Evolutionary conservation across 2,329 filamentous ascomycete species (phyloP), one percentile per base, ranked within the genome.

Genomic region (Phialophora tarda): DNA sequence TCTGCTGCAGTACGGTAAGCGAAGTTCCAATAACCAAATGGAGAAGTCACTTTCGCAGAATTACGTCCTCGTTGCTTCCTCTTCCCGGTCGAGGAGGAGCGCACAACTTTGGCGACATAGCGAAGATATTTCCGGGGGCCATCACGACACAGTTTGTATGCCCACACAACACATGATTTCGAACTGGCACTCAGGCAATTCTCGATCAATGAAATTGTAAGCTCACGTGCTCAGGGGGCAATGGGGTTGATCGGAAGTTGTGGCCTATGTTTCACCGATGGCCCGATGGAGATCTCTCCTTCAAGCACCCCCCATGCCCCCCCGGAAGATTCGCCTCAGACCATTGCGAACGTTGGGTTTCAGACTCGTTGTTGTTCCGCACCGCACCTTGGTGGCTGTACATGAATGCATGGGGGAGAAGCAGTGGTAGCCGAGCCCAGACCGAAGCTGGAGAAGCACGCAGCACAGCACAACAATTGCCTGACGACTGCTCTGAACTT

Each of bases 251-350:
- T 41, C 59, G 59, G 59, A 59, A 30, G 21, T 59, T 23, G 26
- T 48, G 4, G 24, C 24, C 38, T 11, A 10, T 34, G 57, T 59
- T 59, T 59, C 57, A 50, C 57, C 57, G 57, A 59, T 21, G 12
- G 17, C 44, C 24, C 34, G 57, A 48, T 8, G 41, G 14, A 32
- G 24, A 28, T 34, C n/a, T 44, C 8, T 21, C 7, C 56, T 17
- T 34, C 57, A 48, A 10, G 17, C 44, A 59, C 23, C 26, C 47
- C 57, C 14, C 38, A n/a, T n/a, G 1, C 17, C 38, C 17, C 7
- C n/a, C n/a, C n/a, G n/a, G n/a, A 30, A n/a, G 17, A 17, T 7
- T 6, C 7, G 59, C 51, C 59, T 61, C 59, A 61, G 48, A 61
- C 23, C 12, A 32, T 14, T 30, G 23, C n/a, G 11, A 28, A n/a